Evolutionary conservation across 139 green algal species (phyloP).

Genomic region (Coelastrella sp.): DNA sequence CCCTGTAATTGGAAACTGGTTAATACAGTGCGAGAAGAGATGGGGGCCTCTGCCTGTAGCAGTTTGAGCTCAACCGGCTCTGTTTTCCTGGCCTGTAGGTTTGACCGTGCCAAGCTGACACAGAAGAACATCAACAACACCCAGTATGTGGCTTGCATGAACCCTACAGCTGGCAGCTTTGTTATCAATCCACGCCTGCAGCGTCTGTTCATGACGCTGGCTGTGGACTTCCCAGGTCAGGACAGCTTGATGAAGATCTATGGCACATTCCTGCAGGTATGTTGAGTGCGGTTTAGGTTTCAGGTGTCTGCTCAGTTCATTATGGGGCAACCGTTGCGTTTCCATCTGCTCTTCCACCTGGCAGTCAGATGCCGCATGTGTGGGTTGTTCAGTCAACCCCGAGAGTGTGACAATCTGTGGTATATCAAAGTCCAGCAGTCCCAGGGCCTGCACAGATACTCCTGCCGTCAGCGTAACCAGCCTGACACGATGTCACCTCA

Average conservation of each 20-base stretch:
- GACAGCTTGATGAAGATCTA: slow-evolving; percentile 94
- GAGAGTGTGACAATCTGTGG: background rate
- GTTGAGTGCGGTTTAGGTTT: no score
- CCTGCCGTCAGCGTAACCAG: background rate
- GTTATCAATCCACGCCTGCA: slow-evolving; percentile 93
- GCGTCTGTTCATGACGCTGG: slow-evolving; percentile 94
- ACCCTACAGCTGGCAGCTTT: slow-evolving; percentile 92
- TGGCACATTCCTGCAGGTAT: slow-evolving; percentile 84
- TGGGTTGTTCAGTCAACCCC: no score
- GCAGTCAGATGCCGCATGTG: no score
- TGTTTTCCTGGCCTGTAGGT: slow-evolving; percentile 40
- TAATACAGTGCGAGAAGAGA: no score
- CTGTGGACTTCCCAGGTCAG: slow-evolving; percentile 89
- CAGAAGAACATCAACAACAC: slow-evolving; percentile 95
- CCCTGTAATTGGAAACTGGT: no score
- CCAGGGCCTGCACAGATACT: no score
- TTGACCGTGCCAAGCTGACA: slow-evolving; percentile 90
- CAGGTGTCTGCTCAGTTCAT: no score
- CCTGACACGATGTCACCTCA: background rate
- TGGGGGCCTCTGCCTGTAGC: no score
- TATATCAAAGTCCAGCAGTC: background rate
- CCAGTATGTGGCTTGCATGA: slow-evolving; percentile 92
- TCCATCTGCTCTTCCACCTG: no score
- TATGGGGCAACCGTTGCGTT: no score
- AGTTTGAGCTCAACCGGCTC: no score